Evolutionary conservation across 352 stramenopile genomes (phyloP), one percentile per base, ranked within the genome.

Genomic region (Pythium coloratum): DNA sequence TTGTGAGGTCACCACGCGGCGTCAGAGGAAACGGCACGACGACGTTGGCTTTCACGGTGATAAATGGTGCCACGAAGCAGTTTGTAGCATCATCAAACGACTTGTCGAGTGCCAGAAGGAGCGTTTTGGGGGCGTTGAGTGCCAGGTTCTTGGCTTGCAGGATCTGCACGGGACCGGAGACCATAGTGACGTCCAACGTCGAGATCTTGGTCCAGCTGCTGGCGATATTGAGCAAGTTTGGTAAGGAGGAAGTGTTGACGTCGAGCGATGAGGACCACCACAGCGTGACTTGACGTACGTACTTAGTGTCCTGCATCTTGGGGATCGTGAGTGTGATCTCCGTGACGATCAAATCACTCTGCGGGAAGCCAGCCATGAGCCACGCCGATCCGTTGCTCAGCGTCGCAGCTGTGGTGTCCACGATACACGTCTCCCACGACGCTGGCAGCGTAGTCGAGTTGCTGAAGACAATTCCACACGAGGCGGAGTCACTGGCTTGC

Each of bases 361-460:
- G 54, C 1, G 69, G 44, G 66, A 88, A 88, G 0, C 75, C 77
- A 38, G 78, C 77, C 68, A 90, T 82, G 26, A 88, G 67, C 81
- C 81, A 90, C 10, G 80, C 66, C 51, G 76, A 87, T 2, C 78
- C 80, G n/a, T 16, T n/a, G 9, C 75, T 62, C 8, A 90, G 50
- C 12, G 70, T 65, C 0, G 38, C 8, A 3, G 75, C 76, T 20
- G 13, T 77, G 5, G 66, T 57, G 26, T 85, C 81, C 16, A 40
- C 30, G 30, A 84, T 83, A 59, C 82, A 87, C 24, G 63, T 67
- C 55, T 86, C 67, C 78, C 73, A 88, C 7, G 60, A 6, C 14
- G 30, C 24, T 26, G 30, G 1, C 42, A 18, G 6, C 14, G n/a
- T 47, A 1, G 14, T n/a, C 26, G 2, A 7, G 9, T 64, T 49